Base-by-base conservation (phyloP, 208 protist genomes). In the Phytomonas sp. region DNA sequence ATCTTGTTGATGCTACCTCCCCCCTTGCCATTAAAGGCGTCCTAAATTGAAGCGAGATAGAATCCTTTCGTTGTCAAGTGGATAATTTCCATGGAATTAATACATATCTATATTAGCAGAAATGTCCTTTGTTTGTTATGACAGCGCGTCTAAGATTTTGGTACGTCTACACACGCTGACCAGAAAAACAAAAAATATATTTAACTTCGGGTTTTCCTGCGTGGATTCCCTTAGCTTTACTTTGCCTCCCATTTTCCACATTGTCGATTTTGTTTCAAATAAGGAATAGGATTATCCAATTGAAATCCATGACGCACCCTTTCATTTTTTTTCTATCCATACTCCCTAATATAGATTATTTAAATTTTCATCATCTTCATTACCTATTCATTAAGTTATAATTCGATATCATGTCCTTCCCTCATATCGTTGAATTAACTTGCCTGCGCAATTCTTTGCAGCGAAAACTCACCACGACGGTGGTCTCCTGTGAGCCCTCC, bases 391-490 rank as follows among this genome's bases (percentile, higher is more conserved):
- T 71, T 31, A 72, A 7, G 23, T 45, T 29, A 63, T 29, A 26
- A 42, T 70, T 66, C 69, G 23, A 31, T 29, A 26, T 12, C 29
- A 79, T 75, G 72, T 45, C 67, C 37, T 31, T 72, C 19, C 45
- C 69, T 34, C 82, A 77, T 29, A 87, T 93, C 7, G 90, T 86
- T 36, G 88, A 87, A 40, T 76, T 95, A 8, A 82, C 90, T 14
- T 96, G 88, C 60, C 84, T 94, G 73, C 69, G 71, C 0, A 75
- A 91, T 45, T 77, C 87, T 26, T 95, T 86, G 67, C 73, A 92
- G 52, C 78, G 81, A 31, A 78, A 82, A 36, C 65, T 95, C 31
- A 79, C 71, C 16, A 80, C 81, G 4, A 78, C 74, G 12, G 88
- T 95, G 16, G 76, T 93, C 7, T 87, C 77, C 10, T 95, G 86